Evolutionary conservation across 306 rosid genomes (phyloP), one percentile per base, ranked within the genome.

Genomic region (Ochetophila trinervis): DNA sequence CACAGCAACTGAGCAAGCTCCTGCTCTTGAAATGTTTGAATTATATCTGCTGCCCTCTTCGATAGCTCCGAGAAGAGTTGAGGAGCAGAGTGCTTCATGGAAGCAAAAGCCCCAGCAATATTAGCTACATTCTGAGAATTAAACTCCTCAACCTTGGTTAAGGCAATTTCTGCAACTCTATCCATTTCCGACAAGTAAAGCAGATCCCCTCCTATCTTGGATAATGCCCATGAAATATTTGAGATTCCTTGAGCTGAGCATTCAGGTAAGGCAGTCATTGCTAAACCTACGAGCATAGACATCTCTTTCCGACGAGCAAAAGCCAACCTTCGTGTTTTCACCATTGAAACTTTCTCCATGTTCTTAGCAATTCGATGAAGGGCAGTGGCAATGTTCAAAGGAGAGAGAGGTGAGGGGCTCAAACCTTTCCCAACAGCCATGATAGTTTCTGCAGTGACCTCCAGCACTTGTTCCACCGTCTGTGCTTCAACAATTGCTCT

Each of bases 351-450:
- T 70, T 81, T 84, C 77, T 93, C 98, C 98, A 93, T 89, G 67
- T 87, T 89, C 80, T 84, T 89, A 72, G 98, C 98, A 71, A 89
- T 87, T 47, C 98, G 83, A 78, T 93, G 98, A 78, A 93, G 93
- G 36, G 95, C 85, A 30, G 98, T 89, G 58, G 97, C 95, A 72
- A 91, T 83, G 80, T 91, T 91, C 72, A 93, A 74, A 53, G 98
- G 96, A 58, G 97, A 84, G 32, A 93, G 87, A 53, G 97, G 97
- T 0, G 97, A 93, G 48, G 98, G 98, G 66, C 86, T 89, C 70
- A 89, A 76, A 44, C 98, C 97, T 74, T 89, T 93, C 20, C 80
- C 85, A 60, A 93, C 98, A 16, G 96, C 97, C 65, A 79, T 62
- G 60, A 93, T 83, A 58, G 69, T 83, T 67, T 87, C 97, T 3